Conservation (phyloP, 2,329 filamentous ascomycete genomes). For the Xylaria sp. region DNA sequence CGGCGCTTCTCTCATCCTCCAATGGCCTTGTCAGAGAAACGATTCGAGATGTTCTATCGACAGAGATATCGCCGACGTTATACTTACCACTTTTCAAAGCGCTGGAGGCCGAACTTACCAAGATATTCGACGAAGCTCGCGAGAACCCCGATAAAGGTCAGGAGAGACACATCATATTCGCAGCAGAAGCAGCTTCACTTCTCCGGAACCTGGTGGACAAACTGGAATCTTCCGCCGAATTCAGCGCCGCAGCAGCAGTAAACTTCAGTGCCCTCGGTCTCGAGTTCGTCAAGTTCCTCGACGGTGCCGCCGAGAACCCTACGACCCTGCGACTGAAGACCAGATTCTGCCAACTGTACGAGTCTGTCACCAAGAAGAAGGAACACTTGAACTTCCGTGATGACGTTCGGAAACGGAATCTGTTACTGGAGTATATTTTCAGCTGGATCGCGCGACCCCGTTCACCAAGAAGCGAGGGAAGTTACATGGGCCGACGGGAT, state of each 20-base stretch:
- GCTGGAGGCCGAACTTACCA: conserved; percentile 59
- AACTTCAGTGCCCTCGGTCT: conserved; percentile 59
- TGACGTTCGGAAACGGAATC: conserved; percentile 63
- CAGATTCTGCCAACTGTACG: conserved; percentile 62
- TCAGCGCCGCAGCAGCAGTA: conserved; percentile 56
- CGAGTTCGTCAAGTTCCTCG: conserved; percentile 62
- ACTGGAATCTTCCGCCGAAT: conserved; percentile 57
- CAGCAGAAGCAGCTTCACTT: conserved; percentile 61
- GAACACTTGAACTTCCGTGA: conserved; percentile 64
- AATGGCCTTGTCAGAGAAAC: conserved; percentile 62
- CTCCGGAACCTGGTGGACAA: conserved; percentile 59
- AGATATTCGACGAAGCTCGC: conserved; percentile 54
- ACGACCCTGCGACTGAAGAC: conserved; percentile 60
- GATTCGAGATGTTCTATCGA: conserved; percentile 60
- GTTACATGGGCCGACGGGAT: conserved; percentile 46
- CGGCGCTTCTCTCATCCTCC: conserved; percentile 59
- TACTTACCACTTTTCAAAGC: conserved; percentile 60
- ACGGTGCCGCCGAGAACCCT: conserved; percentile 50
- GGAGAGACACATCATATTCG: conserved; percentile 60
- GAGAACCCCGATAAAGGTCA: conserved; percentile 44
- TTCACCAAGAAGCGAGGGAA: conserved; percentile 43
- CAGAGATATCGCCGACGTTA: conserved; percentile 57
- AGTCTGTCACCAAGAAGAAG: conserved; percentile 60
- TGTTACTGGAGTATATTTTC: conserved; percentile 62
- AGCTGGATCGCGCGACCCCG: conserved; percentile 61